These are phyloP conservation scores for Quercus ilex DNA, from an alignment of 306 rosid genomes.

Conservation along the genomic window DNA sequence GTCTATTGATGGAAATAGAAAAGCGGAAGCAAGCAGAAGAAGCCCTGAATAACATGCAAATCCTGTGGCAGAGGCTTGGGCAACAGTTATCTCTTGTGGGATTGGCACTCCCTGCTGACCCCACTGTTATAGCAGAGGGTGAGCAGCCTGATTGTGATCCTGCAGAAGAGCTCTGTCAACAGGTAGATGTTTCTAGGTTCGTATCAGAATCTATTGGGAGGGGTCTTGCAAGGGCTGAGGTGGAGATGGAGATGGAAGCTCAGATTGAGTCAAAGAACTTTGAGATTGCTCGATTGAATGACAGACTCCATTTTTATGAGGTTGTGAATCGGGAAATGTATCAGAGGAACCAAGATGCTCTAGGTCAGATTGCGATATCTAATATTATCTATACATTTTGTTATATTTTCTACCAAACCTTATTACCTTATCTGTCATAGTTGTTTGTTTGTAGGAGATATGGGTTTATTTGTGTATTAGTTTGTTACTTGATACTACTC, in stretches of 20 bases:
- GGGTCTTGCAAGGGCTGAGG: slow-evolving; percentile 78
- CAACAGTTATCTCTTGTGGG: slow-evolving; percentile 59
- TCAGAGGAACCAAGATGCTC: slow-evolving; percentile 93
- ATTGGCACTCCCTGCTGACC: slow-evolving; percentile 61
- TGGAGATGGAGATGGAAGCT: slow-evolving; percentile 77
- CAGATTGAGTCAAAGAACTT: slow-evolving; percentile 75
- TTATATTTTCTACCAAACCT: not conserved
- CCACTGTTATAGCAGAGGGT: slow-evolving; percentile 30
- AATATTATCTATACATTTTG: not conserved
- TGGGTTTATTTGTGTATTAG: not conserved
- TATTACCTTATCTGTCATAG: not conserved
- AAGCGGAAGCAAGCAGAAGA: slow-evolving; percentile 90
- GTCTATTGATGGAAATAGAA: slow-evolving; percentile 72
- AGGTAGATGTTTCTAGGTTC: slow-evolving; percentile 77
- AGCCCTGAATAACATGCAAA: slow-evolving; percentile 49
- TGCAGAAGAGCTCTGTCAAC: slow-evolving; percentile 64
- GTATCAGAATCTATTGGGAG: slow-evolving; percentile 76
- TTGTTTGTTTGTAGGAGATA: not conserved
- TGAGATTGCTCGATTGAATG: slow-evolving; percentile 84
- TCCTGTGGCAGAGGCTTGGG: slow-evolving; percentile 75
- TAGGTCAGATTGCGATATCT: slow-evolving; percentile 53
- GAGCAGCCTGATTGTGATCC: slow-evolving; percentile 53
- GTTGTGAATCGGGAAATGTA: slow-evolving; percentile 97
- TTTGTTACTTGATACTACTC: not conserved
- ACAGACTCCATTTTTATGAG: slow-evolving; percentile 84